These are phyloP conservation scores for Xylariomycetidae sp. DNA, from an alignment of 2,329 filamentous ascomycete species.

Conservation along the genomic window DNA sequence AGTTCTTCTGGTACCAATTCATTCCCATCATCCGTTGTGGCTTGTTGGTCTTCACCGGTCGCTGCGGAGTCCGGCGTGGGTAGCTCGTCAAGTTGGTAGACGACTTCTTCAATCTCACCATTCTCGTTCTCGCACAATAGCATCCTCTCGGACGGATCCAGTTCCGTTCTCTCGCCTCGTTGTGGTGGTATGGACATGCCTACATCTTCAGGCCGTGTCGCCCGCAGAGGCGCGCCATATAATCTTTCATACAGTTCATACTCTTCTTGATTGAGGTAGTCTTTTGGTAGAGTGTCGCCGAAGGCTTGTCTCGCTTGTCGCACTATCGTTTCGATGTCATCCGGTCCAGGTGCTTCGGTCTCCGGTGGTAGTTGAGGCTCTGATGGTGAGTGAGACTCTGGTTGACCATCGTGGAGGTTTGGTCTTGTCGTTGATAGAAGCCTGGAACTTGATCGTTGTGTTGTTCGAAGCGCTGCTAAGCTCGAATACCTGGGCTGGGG, in stretches of 20 bases:
- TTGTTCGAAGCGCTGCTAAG: constrained; percentile 6
- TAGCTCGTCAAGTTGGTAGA: constrained; percentile 30
- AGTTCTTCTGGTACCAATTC: constrained; percentile 16
- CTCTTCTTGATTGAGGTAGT: constrained; percentile 65
- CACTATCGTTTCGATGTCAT: constrained; percentile 58
- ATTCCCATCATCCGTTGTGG: constrained; percentile 8
- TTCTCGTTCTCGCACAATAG: constrained; percentile 51
- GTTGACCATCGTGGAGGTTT: constrained; percentile 13
- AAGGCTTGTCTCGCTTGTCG: constrained; percentile 70
- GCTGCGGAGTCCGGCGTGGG: constrained; percentile 10
- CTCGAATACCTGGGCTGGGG: constrained; percentile 9
- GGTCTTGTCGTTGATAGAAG: constrained; percentile 20
- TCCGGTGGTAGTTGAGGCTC: neutral
- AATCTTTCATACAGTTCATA: constrained; percentile 72
- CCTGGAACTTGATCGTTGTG: constrained; percentile 10
- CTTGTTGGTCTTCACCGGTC: constrained; percentile 21
- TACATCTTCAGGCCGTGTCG: constrained; percentile 56
- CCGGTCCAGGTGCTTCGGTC: constrained; percentile 7
- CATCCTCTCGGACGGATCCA: constrained; percentile 30
- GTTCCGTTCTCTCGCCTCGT: constrained; percentile 6
- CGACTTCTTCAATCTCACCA: constrained; percentile 59
- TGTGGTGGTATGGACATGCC: constrained; percentile 37
- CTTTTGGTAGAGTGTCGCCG: constrained; percentile 70
- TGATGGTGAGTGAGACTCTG: constrained; percentile 5
- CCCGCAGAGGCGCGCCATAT: constrained; percentile 70